Conservation (phyloP, 768 basidiomycete species). For the Xerocomus brunneocitrinus region DNA sequence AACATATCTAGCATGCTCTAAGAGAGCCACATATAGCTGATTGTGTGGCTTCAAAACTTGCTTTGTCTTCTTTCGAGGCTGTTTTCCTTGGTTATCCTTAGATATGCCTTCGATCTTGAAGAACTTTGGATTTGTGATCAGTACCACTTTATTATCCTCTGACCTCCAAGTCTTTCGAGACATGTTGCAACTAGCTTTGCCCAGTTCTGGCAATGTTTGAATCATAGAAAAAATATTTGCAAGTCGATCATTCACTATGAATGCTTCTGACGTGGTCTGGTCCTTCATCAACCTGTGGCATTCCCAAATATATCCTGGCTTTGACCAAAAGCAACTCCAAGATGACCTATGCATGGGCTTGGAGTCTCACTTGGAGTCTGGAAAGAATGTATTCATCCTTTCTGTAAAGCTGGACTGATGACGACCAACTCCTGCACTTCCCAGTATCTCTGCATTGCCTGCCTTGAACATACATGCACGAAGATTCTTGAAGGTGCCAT, state of each 20-base stretch:
- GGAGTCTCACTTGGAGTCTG: background rate
- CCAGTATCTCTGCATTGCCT: too few species aligned
- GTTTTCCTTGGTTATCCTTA: background rate
- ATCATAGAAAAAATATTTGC: background rate
- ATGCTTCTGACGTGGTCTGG: background rate
- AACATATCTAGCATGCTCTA: too few species aligned
- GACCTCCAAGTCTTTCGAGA: background rate
- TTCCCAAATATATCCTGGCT: slow-evolving; percentile 5
- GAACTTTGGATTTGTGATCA: background rate
- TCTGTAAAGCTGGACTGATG: too few species aligned
- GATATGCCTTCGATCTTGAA: background rate
- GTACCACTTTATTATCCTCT: background rate
- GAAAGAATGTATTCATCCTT: background rate
- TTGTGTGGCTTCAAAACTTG: too few species aligned
- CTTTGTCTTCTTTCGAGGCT: too few species aligned
- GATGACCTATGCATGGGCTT: background rate
- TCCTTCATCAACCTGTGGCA: slow-evolving; percentile 3
- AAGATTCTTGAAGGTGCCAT: too few species aligned
- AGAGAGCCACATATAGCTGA: too few species aligned
- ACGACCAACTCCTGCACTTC: background rate
- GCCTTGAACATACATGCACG: too few species aligned
- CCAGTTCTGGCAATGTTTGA: background rate
- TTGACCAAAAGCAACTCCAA: background rate
- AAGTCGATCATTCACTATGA: background rate
- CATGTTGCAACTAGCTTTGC: background rate